phyloP scores from a whole-genome alignment of 2,329 filamentous ascomycete genomes.

The Bretziella fagacearum region DNA sequence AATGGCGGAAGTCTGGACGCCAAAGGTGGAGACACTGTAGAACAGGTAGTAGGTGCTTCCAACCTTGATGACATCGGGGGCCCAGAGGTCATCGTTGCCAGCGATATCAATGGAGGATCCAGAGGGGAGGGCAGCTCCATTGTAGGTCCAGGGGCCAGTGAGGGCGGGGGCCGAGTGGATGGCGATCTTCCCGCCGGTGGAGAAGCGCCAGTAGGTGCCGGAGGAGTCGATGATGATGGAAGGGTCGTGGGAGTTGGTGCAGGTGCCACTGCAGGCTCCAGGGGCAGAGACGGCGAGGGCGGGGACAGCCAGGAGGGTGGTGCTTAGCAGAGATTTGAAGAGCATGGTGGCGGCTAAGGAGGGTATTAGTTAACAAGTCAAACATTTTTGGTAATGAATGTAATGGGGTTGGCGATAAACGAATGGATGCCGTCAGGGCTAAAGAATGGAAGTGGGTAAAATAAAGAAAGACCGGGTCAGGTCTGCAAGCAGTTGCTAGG shows the following conservation, averaged over 20 bases:
- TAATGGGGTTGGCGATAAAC: neutral
- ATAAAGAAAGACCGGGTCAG: too few species aligned
- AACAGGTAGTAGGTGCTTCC: slow-evolving; percentile 46
- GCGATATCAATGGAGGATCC: slow-evolving; percentile 25
- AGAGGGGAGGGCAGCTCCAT: slow-evolving; percentile 24
- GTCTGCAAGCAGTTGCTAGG: too few species aligned
- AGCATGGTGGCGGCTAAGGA: neutral
- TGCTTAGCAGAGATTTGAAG: slow-evolving; percentile 11
- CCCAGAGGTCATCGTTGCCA: slow-evolving; percentile 29
- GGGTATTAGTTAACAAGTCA: neutral
- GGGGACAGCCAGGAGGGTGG: neutral
- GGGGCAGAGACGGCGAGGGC: slow-evolving; percentile 19
- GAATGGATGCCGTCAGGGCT: neutral
- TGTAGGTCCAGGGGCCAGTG: slow-evolving; percentile 27
- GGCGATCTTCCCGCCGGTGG: slow-evolving; percentile 25
- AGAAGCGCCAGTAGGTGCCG: slow-evolving; percentile 28
- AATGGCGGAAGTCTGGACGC: slow-evolving; percentile 43
- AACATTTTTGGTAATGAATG: neutral
- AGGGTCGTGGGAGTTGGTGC: slow-evolving; percentile 25
- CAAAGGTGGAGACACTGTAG: slow-evolving; percentile 47
- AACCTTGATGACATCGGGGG: slow-evolving; percentile 24
- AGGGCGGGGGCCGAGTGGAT: slow-evolving; percentile 25
- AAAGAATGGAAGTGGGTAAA: too few species aligned
- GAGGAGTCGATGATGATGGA: slow-evolving; percentile 25
- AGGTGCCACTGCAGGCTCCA: slow-evolving; percentile 24